Evolutionary conservation across 805 yeast species (phyloP).

Genomic region (Kregervanrija fluxuum): DNA sequence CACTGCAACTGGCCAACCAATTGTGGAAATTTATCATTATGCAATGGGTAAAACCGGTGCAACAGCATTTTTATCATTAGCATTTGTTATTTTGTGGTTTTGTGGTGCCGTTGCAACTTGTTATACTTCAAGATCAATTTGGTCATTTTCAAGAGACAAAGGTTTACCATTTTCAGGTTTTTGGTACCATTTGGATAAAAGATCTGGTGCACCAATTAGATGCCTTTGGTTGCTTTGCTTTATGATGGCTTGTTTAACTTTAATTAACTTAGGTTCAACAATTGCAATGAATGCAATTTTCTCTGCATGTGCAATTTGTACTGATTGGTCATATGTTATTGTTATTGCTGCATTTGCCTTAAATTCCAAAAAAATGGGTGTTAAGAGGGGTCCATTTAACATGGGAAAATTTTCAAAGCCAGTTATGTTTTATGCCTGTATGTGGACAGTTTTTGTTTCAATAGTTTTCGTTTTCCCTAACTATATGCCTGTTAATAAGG

Average conservation of each 20-base stretch:
- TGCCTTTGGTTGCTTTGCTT: conserved; percentile 34
- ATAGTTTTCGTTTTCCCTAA: conserved; percentile 48
- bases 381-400: conserved; percentile 39
- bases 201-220: conserved; percentile 35
- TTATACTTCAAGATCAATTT: conserved; percentile 44
- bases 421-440: conserved; percentile 32
- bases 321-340: conserved; percentile 41
- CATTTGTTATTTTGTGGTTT: conserved; percentile 44
- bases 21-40: conserved; percentile 44
- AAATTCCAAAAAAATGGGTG: conserved; percentile 37
- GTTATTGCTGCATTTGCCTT: conserved; percentile 36
- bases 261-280: conserved; percentile 33
- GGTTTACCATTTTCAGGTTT: conserved; percentile 40
- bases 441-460: conserved; percentile 40
- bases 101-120: conserved; percentile 46
- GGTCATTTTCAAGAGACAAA: conserved; percentile 52
- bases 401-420: conserved; percentile 35
- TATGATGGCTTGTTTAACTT: conserved; percentile 33
- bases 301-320: conserved; percentile 43
- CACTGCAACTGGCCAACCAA: conserved; percentile 39
- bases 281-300: conserved; percentile 45
- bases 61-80: conserved; percentile 41
- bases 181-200: conserved; percentile 31
- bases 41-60: conserved; percentile 49
- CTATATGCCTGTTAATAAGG: conserved; percentile 33